Conservation (phyloP, 2,329 filamentous ascomycete genomes). For the Setomelanomma holmii region DNA sequence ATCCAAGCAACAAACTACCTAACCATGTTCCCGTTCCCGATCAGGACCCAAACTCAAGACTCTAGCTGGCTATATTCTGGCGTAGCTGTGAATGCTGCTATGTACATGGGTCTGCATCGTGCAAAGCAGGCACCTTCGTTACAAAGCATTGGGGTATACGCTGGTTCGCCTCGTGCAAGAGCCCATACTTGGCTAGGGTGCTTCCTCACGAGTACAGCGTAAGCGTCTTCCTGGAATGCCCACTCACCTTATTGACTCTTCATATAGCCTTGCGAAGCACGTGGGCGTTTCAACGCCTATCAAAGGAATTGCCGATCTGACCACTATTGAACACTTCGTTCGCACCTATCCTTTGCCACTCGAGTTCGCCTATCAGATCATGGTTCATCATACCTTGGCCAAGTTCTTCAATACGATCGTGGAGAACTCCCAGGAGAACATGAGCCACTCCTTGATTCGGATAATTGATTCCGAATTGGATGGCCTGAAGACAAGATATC, state of each 20-base stretch:
- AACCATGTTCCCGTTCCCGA: slow-evolving; percentile 25
- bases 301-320: slow-evolving; percentile 19
- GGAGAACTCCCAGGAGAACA: slow-evolving; percentile 21
- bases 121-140: slow-evolving; percentile 19
- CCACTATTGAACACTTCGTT: slow-evolving; percentile 25
- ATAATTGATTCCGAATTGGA: slow-evolving; percentile 31
- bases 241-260: not conserved
- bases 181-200: slow-evolving; percentile 30
- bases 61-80: slow-evolving; percentile 33
- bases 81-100: slow-evolving; percentile 27
- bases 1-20: slow-evolving; percentile 28
- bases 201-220: slow-evolving; percentile 27
- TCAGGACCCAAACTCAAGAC: slow-evolving; percentile 18
- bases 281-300: slow-evolving; percentile 24
- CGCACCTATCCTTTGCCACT: slow-evolving; percentile 19
- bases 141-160: slow-evolving; percentile 21
- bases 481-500: slow-evolving; percentile 17
- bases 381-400: slow-evolving; percentile 30
- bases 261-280: slow-evolving; percentile 22
- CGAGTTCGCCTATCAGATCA: slow-evolving; percentile 30
- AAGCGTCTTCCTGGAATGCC: not conserved
- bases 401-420: slow-evolving; percentile 26
- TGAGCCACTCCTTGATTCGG: slow-evolving; percentile 25
- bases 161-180: slow-evolving; percentile 20
- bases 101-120: slow-evolving; percentile 30